These are phyloP conservation scores for Elsinoe necatrix DNA, from an alignment of 2,329 filamentous ascomycete species.

Conservation along the genomic window DNA sequence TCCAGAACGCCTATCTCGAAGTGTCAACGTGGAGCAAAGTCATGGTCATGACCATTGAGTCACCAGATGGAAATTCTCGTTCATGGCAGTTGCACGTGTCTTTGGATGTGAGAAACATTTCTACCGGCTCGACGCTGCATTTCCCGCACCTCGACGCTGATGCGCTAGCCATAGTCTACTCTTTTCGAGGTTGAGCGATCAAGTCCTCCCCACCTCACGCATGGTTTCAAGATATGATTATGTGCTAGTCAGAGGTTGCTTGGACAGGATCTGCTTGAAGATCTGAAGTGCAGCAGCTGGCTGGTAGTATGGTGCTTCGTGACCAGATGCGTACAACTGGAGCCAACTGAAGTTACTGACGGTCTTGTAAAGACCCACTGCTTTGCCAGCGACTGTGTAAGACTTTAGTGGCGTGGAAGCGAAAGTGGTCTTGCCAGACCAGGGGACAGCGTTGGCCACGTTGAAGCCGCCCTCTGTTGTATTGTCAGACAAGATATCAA, in stretches of 20 bases:
- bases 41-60: too few species aligned
- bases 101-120: too few species aligned
- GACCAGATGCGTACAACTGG: conserved; percentile 32
- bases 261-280: conserved; percentile 40
- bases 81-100: too few species aligned
- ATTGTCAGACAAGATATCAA: background rate
- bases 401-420: conserved; percentile 28
- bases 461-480: conserved; percentile 37
- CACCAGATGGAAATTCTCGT: too few species aligned
- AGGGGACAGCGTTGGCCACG: conserved; percentile 36
- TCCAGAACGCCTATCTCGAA: background rate
- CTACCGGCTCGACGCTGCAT: too few species aligned
- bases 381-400: conserved; percentile 43
- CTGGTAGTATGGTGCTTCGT: conserved; percentile 33
- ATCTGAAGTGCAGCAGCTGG: conserved; percentile 39
- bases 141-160: too few species aligned
- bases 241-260: conserved; percentile 30
- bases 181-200: too few species aligned
- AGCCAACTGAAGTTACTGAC: conserved; percentile 42
- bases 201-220: too few species aligned
- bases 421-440: conserved; percentile 36
- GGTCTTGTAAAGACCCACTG: conserved; percentile 44
- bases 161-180: too few species aligned
- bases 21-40: background rate
- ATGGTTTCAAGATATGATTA: too few species aligned